phyloP scores from a whole-genome alignment of 768 basidiomycete species.

The Rhodotorula kratochvilovae region DNA sequence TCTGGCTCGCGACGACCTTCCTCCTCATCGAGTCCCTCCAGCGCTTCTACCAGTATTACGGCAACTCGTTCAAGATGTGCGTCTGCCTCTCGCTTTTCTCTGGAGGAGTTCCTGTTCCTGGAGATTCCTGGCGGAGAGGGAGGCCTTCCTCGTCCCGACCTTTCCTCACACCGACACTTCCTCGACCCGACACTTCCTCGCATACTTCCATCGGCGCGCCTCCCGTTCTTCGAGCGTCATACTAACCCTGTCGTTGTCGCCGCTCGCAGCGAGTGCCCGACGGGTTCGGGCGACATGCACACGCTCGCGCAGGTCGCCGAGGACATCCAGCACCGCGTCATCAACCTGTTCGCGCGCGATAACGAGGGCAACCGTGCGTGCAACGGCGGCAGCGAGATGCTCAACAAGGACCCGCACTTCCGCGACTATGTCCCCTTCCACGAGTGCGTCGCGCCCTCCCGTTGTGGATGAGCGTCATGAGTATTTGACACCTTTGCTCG shows the following conservation, averaged over 20 bases:
- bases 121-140: no score
- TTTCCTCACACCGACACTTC: no score
- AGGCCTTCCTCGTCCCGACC: no score
- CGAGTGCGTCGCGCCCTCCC: constrained; percentile 54
- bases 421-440: constrained; percentile 95
- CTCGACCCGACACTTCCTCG: no score
- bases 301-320: constrained; percentile 88
- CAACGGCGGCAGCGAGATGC: constrained; percentile 79
- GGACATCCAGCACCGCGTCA: constrained; percentile 98
- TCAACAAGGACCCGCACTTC: constrained; percentile 92
- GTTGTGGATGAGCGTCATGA: neutral
- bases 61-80: constrained; percentile 69
- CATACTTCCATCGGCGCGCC: no score
- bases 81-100: neutral
- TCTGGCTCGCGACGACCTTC: constrained; percentile 92
- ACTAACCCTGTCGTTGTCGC: neutral
- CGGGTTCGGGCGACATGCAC: constrained; percentile 96
- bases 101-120: neutral
- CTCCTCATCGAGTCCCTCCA: constrained; percentile 92
- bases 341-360: constrained; percentile 96
- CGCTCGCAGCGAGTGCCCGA: constrained; percentile 80
- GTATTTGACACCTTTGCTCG: neutral
- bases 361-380: constrained; percentile 73
- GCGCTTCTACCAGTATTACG: constrained; percentile 96
- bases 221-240: no score